Evolutionary conservation across 441 rosid species (phyloP).

Genomic region (Mallotus repandus): DNA sequence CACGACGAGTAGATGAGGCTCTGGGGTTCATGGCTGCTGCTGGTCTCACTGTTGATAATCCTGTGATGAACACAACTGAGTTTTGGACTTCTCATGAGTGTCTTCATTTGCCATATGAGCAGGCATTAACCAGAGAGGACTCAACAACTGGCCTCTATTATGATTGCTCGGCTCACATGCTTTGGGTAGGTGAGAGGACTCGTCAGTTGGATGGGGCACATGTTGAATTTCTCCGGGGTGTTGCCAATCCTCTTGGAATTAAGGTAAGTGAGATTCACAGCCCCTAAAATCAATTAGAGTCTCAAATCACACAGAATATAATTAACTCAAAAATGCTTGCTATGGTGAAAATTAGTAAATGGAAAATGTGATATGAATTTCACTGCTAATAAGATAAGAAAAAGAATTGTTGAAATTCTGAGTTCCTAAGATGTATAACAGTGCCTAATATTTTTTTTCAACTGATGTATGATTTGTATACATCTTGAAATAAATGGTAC

Average conservation of each 20-base stretch:
- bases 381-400: neutral
- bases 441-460: neutral
- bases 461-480: neutral
- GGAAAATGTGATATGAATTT: neutral
- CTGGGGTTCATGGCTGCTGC: constrained; percentile 61
- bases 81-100: constrained; percentile 65
- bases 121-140: constrained; percentile 55
- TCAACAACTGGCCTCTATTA: constrained; percentile 55
- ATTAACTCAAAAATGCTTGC: neutral
- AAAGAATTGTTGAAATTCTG: neutral
- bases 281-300: neutral
- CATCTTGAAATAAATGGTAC: neutral
- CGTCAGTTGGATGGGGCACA: constrained; percentile 60
- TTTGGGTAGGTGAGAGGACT: constrained; percentile 64
- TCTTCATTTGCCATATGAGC: constrained; percentile 57
- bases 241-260: constrained; percentile 52
- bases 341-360: neutral
- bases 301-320: neutral
- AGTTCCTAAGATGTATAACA: neutral
- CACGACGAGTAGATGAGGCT: constrained; percentile 55
- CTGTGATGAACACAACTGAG: constrained; percentile 46
- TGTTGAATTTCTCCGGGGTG: constrained; percentile 55
- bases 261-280: constrained; percentile 32
- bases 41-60: constrained; percentile 53
- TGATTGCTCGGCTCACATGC: constrained; percentile 61